These are phyloP conservation scores for Globisporangium spinosum DNA, from an alignment of 352 stramenopile genomes.

Conservation along the genomic window DNA sequence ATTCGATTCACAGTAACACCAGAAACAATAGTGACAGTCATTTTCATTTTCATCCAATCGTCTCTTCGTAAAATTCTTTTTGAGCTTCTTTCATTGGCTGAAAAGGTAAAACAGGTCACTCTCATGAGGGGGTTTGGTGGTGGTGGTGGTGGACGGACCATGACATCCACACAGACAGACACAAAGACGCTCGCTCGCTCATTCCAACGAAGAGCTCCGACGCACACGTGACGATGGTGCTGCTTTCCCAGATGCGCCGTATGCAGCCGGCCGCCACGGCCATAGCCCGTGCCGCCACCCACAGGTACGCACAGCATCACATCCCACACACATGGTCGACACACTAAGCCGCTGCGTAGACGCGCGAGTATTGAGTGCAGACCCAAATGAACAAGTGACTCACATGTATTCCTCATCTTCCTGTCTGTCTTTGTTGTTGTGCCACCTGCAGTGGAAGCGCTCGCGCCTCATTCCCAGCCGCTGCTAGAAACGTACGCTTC, in stretches of 20 bases:
- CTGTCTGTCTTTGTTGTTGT: background rate
- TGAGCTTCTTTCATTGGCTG: background rate
- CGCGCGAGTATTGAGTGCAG: background rate
- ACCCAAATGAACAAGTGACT: conserved; percentile 4
- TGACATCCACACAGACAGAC: conserved; percentile 3
- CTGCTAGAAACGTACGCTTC: conserved; percentile 31
- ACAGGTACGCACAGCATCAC: conserved; percentile 20
- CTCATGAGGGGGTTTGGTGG: conserved; percentile 14
- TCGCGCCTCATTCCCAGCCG: conserved; percentile 22
- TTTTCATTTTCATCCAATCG: conserved; percentile 7
- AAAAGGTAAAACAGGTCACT: conserved; percentile 17
- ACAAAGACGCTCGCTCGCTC: conserved; percentile 22
- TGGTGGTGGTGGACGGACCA: conserved; percentile 26
- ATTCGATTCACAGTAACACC: background rate
- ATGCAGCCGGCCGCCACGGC: conserved; percentile 45
- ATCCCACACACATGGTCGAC: background rate
- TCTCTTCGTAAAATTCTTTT: background rate
- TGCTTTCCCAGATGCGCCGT: conserved; percentile 55
- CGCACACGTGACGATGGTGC: conserved; percentile 30
- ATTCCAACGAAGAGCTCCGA: conserved; percentile 12
- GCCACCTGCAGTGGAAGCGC: conserved; percentile 6
- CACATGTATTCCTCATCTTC: background rate
- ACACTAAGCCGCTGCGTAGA: background rate
- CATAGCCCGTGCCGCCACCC: conserved; percentile 26
- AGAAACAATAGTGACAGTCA: conserved; percentile 5